Evolutionary conservation across 441 rosid species (phyloP).

Genomic region (Populus hybrid): DNA sequence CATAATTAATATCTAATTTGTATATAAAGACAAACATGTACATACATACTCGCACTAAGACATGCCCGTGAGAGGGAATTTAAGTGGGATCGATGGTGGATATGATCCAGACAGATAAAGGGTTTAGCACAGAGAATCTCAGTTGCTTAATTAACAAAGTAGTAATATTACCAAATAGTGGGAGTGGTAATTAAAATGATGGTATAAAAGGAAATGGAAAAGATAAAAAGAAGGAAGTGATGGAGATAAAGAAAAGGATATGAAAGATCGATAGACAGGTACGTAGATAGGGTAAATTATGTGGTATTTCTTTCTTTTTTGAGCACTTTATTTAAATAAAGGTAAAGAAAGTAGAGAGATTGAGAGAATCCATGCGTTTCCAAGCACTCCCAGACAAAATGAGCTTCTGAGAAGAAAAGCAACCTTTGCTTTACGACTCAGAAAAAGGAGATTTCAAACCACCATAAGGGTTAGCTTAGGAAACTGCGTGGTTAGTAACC

Average conservation of each 20-base stretch:
- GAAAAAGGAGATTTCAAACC: conserved; percentile 69
- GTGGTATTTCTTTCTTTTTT: background rate
- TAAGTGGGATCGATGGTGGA: background rate
- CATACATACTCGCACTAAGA: background rate
- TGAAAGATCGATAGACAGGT: conserved; percentile 4
- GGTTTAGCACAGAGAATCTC: conserved; percentile 1
- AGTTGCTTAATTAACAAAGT: conserved; percentile 15
- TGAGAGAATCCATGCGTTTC: conserved; percentile 66
- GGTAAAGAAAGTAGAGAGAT: conserved; percentile 22
- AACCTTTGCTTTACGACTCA: conserved; percentile 71
- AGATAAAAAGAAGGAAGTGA: conserved; percentile 2
- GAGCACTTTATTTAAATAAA: conserved; percentile 13
- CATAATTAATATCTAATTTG: background rate
- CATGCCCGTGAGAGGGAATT: background rate
- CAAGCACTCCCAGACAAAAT: too few relatives aligned
- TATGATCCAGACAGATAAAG: conserved; percentile 14
- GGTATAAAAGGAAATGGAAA: background rate
- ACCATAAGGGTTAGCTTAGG: conserved; percentile 50
- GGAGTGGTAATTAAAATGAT: background rate
- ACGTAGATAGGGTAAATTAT: conserved; percentile 6
- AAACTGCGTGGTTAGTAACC: conserved; percentile 52
- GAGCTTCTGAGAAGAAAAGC: conserved; percentile 78
- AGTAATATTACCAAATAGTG: background rate
- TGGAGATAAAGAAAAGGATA: conserved; percentile 11
- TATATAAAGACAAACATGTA: background rate